A percentile compares a stretch with the other conserved stretches of the same genome.
phyloP scores from a whole-genome alignment of 768 basidiomycete genomes.

The Russula lepida region DNA sequence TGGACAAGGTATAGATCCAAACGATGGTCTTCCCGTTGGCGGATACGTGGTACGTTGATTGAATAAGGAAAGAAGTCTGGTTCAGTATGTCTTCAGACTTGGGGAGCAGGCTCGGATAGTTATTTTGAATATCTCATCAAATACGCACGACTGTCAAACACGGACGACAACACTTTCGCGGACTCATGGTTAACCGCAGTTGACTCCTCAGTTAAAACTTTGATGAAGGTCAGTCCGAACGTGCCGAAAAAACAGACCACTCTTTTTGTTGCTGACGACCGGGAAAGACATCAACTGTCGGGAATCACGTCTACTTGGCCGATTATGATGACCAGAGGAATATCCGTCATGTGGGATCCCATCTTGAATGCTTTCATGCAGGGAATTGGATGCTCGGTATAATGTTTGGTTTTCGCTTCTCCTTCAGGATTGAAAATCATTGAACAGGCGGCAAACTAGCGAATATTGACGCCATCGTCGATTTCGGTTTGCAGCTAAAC shows the following conservation, averaged over 20 bases:
- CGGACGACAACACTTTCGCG: constrained; percentile 50
- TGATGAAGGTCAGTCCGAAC: constrained; percentile 40
- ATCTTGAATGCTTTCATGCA: constrained; percentile 65
- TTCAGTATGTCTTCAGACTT: constrained; percentile 38
- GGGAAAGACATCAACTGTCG: constrained; percentile 54
- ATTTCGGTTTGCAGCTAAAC: constrained; percentile 49
- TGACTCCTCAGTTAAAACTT: constrained; percentile 55
- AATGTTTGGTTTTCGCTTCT: neutral
- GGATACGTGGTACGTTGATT: neutral
- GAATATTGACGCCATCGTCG: constrained; percentile 62
- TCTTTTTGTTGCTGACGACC: neutral
- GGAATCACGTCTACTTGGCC: constrained; percentile 52
- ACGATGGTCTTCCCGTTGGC: neutral
- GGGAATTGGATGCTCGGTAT: constrained; percentile 70
- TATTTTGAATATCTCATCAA: constrained; percentile 78
- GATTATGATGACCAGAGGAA: constrained; percentile 43
- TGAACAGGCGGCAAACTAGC: constrained; percentile 52
- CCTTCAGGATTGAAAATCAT: neutral
- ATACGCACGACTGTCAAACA: constrained; percentile 58
- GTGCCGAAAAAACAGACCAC: fast-evolving
- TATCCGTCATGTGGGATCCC: constrained; percentile 53
- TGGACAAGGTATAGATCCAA: constrained; percentile 49
- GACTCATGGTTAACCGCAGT: constrained; percentile 65
- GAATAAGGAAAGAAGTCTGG: neutral
- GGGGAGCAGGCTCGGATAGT: constrained; percentile 62